Conservation (phyloP, 2,329 filamentous ascomycete species). For the Monosporascus sp. region DNA sequence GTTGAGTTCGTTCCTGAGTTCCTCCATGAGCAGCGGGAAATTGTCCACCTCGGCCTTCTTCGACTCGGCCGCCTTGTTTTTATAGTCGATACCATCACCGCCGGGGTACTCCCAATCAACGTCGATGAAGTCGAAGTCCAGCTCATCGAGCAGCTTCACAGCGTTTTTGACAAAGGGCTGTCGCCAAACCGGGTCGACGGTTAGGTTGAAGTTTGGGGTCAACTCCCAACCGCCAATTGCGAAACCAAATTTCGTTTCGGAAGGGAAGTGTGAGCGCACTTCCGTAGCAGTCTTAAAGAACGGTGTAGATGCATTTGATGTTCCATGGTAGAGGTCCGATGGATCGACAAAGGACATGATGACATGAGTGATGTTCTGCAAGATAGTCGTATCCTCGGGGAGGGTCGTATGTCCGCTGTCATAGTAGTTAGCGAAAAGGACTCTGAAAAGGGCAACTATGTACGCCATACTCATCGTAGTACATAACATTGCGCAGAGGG, state of each 20-base stretch:
- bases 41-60: constrained; percentile 56
- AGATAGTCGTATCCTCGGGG: constrained; percentile 24
- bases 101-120: constrained; percentile 62
- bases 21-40: constrained; percentile 56
- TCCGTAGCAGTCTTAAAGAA: constrained; percentile 48
- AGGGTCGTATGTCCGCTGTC: constrained; percentile 25
- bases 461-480: constrained; percentile 24
- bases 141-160: not conserved
- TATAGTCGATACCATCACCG: constrained; percentile 68
- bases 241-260: constrained; percentile 54
- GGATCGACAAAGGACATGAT: constrained; percentile 48
- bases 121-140: constrained; percentile 31
- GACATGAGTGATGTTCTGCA: constrained; percentile 46
- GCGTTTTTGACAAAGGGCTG: constrained; percentile 21
- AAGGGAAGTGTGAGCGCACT: constrained; percentile 46
- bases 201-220: constrained; percentile 45
- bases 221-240: constrained; percentile 64
- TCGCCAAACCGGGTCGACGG: constrained; percentile 7
- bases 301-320: constrained; percentile 38
- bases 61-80: constrained; percentile 50
- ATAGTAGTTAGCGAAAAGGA: not conserved
- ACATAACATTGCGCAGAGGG: constrained; percentile 27
- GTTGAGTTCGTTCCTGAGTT: constrained; percentile 54
- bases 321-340: constrained; percentile 40
- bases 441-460: not conserved